Evolutionary conservation across 2,329 filamentous ascomycete genomes (phyloP), one percentile per base, ranked within the genome.

Genomic region (Botryotinia globosa): DNA sequence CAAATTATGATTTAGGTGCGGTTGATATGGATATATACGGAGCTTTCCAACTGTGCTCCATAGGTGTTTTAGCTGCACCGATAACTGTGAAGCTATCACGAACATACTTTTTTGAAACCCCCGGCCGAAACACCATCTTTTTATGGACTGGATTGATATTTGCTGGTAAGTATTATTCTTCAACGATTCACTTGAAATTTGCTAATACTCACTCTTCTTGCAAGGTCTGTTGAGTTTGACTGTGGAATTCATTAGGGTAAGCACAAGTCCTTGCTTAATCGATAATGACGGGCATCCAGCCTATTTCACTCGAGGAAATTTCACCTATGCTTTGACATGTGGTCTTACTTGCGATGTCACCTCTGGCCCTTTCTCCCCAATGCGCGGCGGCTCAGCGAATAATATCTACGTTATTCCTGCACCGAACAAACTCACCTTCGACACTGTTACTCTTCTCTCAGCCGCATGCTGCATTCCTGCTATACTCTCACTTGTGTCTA

Each of bases 11-110:
- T 73, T 37, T 72, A 90, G 89, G 82, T 69, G 89, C 87, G 22
- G 85, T 91, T 22, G 90, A 92, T 77, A 87, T 92, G 86, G 90
- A 92, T 76, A 83, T 92, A 5, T 92, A 87, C 72, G 90, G 90
- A 1, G 89, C 89, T 14, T 91, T 92, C 74, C 90, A 92, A 75
- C 79, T 91, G 0, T 92, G 90, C 73, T 85, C 89, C 0, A 89
- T 92, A 54, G 90, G 88, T 20, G 89, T 91, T 25, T 76, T 92
- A 6, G 87, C 88, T 1, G 90, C 88, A 6, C 90, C 90, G 0
- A 84, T 89, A 0, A 90, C 89, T 0, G 88, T 90, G 34, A 84
- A 85, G 74, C 80, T 89, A 61, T 91, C 89, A 1, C 81, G 81
- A 25, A 92, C 89, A 0, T 92, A 92, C 77, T 91, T 68, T 42